Percentiles rank a stretch among this genome's conserved stretches.
phyloP scores from a whole-genome alignment of 257 asterid genomes.

The Fraxinus anomala region DNA sequence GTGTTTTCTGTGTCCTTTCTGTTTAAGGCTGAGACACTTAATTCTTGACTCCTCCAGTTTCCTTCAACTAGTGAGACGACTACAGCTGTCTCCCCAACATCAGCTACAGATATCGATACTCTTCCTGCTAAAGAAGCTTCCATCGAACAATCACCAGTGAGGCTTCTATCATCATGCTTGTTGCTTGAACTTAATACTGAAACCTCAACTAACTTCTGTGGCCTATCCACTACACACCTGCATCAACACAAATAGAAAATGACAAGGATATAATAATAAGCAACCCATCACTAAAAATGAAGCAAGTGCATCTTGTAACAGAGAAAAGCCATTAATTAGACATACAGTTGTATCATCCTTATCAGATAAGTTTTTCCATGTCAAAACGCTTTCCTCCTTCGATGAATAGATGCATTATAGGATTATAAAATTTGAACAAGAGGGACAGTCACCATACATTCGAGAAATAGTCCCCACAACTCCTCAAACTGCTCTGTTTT shows the following conservation, averaged over 20 bases:
- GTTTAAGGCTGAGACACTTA: conserved; percentile 36
- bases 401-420: not conserved
- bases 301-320: conserved; percentile 19
- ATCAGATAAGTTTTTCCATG: not conserved
- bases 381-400: not conserved
- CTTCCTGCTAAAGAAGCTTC: conserved; percentile 71
- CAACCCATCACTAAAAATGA: conserved; percentile 21
- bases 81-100: conserved; percentile 87
- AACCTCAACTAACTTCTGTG: conserved; percentile 37
- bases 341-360: not conserved
- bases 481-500: not conserved
- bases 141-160: conserved; percentile 33
- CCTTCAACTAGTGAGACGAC: conserved; percentile 66
- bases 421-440: not conserved
- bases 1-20: conserved; percentile 34
- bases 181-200: conserved; percentile 32
- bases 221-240: conserved; percentile 61
- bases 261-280: conserved; percentile 34
- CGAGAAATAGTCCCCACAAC: not conserved
- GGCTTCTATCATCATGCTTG: conserved; percentile 44
- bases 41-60: conserved; percentile 46
- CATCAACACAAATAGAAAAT: conserved; percentile 38
- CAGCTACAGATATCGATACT: conserved; percentile 80
- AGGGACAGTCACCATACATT: not conserved
- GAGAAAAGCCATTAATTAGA: conserved; percentile 6